These are phyloP conservation scores for Tulasnella sp. DNA, from an alignment of 768 basidiomycete species.

Conservation along the genomic window DNA sequence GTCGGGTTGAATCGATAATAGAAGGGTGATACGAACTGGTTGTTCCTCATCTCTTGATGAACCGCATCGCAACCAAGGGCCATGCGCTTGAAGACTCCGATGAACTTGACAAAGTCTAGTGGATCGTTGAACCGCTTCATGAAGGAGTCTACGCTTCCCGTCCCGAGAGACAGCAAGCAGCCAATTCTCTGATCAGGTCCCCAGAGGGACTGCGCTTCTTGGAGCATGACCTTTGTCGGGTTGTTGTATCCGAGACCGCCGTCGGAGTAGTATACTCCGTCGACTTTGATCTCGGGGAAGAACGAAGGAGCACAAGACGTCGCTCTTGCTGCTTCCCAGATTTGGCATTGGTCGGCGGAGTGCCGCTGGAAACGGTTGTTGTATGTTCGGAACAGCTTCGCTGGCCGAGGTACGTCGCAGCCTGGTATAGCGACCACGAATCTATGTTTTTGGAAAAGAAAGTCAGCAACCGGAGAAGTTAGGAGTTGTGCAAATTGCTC, in stretches of 20 bases:
- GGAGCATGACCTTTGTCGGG: neutral
- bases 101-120: neutral
- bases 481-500: neutral
- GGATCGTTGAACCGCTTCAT: neutral
- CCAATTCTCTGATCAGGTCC: neutral
- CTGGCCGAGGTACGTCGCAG: neutral
- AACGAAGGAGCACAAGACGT: conserved; percentile 3
- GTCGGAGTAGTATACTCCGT: neutral
- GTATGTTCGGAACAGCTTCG: conserved; percentile 23
- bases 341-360: neutral
- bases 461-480: neutral
- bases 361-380: neutral
- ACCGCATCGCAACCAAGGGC: neutral
- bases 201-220: conserved; percentile 3
- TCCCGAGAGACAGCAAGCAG: neutral
- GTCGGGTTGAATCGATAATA: conserved; percentile 5
- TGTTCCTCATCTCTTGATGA: neutral
- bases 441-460: neutral
- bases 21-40: neutral
- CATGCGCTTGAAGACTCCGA: neutral
- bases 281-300: conserved; percentile 7
- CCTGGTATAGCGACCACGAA: conserved; percentile 23
- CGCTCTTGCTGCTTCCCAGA: conserved; percentile 8
- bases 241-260: conserved; percentile 2
- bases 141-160: neutral